Percentiles rank a stretch among this genome's conserved stretches.
phyloP scores from a whole-genome alignment of 148 eudicot species.

The Rhododendron molle region DNA sequence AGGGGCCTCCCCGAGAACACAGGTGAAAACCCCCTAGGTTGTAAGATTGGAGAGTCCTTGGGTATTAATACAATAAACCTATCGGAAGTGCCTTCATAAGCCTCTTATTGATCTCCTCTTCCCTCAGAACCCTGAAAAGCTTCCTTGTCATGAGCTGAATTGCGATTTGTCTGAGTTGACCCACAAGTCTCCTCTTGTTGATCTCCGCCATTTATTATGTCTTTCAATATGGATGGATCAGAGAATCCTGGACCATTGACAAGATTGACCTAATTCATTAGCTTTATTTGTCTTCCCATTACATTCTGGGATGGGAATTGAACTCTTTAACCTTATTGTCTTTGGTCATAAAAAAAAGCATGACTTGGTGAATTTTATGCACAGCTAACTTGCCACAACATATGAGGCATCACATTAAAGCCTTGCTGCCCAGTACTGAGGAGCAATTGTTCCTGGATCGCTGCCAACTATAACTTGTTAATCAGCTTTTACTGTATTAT shows the following conservation, averaged over 20 bases:
- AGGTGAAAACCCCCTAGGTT: not conserved
- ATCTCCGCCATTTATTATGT: not conserved
- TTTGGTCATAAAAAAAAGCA: not conserved
- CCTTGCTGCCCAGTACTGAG: not conserved
- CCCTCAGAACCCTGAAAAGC: not conserved
- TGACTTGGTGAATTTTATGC: not conserved
- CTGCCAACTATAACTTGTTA: not conserved
- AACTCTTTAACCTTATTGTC: not conserved
- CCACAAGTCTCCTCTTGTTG: not conserved
- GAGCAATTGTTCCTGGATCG: not conserved
- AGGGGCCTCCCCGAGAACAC: not conserved
- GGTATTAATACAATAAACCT: not conserved
- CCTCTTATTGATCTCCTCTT: not conserved
- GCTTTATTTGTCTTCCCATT: not conserved
- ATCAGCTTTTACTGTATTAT: no score
- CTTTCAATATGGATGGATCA: not conserved
- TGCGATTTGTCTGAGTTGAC: not conserved
- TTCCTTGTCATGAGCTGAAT: not conserved
- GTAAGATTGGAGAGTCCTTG: not conserved
- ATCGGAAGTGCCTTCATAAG: not conserved
- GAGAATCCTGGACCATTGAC: not conserved
- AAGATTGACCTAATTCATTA: not conserved
- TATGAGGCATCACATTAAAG: not conserved
- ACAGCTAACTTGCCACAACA: not conserved
- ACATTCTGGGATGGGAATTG: not conserved